phyloP scores from a whole-genome alignment of 345 rosid genomes.

The Eucalyptus marginata region DNA sequence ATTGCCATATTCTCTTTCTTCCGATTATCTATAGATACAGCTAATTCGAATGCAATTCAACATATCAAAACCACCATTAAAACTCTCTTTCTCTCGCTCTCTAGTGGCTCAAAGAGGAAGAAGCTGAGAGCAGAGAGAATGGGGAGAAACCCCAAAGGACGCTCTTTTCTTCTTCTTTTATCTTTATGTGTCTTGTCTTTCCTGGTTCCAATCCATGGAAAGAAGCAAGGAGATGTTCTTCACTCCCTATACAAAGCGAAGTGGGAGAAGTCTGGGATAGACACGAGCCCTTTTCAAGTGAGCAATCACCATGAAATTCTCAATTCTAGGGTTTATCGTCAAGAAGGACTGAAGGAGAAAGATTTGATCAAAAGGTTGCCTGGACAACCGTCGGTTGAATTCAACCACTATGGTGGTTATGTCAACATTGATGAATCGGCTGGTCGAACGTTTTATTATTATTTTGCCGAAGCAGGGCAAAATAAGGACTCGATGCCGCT shows the following conservation, averaged over 20 bases:
- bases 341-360: conserved; percentile 11
- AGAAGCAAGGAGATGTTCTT: conserved; percentile 8
- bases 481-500: conserved; percentile 39
- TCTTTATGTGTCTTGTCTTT: not conserved
- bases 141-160: not conserved
- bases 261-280: conserved; percentile 1
- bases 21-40: not conserved
- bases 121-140: not conserved
- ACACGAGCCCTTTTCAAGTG: not conserved
- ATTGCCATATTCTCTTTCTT: not conserved
- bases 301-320: not conserved
- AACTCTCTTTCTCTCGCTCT: no score
- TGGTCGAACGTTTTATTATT: conserved; percentile 56
- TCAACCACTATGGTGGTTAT: conserved; percentile 57
- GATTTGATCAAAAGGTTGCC: conserved; percentile 33
- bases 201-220: not conserved
- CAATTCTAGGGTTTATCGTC: not conserved
- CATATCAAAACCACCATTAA: not conserved
- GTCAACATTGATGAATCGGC: conserved; percentile 43
- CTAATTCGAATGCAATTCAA: not conserved
- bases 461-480: conserved; percentile 44
- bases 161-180: not conserved
- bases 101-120: no score
- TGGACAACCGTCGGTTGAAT: conserved; percentile 41
- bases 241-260: conserved; percentile 11